Percentiles rank a stretch among this genome's conserved stretches.
Conservation (phyloP, 805 yeast genomes). For the Saturnispora saitoi region DNA sequence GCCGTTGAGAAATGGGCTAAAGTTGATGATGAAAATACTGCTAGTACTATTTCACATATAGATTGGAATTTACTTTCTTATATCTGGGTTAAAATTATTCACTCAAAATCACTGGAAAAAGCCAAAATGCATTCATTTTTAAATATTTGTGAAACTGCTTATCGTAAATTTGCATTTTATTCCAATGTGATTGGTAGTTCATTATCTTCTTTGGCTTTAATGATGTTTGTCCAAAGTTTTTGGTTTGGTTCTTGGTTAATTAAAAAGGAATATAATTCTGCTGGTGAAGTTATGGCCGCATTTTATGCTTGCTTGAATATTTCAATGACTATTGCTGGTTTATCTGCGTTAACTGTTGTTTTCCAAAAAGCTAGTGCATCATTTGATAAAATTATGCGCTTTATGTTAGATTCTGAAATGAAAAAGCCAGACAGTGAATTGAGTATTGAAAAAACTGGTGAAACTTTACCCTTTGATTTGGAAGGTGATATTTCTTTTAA, state of each 20-base stretch:
- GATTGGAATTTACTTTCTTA: slow-evolving; percentile 65
- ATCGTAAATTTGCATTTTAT: slow-evolving; percentile 37
- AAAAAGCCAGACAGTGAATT: slow-evolving; percentile 2
- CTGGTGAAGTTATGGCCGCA: slow-evolving; percentile 70
- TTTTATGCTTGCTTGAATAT: slow-evolving; percentile 73
- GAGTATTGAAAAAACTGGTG: neutral
- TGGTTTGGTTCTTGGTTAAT: slow-evolving; percentile 82
- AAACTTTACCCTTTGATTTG: slow-evolving; percentile 21
- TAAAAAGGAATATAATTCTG: slow-evolving; percentile 35
- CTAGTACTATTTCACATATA: slow-evolving; percentile 49
- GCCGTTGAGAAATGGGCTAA: slow-evolving; percentile 41
- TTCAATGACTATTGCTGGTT: slow-evolving; percentile 49
- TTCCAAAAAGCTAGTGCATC: slow-evolving; percentile 72
- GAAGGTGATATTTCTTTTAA: slow-evolving; percentile 46
- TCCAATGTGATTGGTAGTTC: slow-evolving; percentile 49
- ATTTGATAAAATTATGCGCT: slow-evolving; percentile 37
- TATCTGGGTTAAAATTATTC: slow-evolving; percentile 51
- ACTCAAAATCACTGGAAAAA: slow-evolving; percentile 47
- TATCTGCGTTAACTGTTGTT: slow-evolving; percentile 49
- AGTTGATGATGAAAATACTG: slow-evolving; percentile 48
- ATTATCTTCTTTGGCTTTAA: slow-evolving; percentile 47
- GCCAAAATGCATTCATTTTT: slow-evolving; percentile 31
- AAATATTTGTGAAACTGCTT: slow-evolving; percentile 29
- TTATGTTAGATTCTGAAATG: slow-evolving; percentile 24
- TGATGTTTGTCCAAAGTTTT: slow-evolving; percentile 85